Evolutionary conservation across 2,329 filamentous ascomycete species (phyloP).

Genomic region (Aspergillus tamarii): DNA sequence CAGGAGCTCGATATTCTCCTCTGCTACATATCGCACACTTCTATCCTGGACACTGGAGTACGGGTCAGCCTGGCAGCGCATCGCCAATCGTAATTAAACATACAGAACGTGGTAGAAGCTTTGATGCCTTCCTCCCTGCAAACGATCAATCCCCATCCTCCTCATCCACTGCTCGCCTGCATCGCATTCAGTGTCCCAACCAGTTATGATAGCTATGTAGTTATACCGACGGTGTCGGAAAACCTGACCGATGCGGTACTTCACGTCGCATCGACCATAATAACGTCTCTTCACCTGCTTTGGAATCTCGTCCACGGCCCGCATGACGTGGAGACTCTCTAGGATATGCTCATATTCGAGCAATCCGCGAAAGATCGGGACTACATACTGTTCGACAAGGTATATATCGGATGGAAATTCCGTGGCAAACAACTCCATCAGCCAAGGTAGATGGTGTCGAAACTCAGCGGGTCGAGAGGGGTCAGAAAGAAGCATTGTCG

Average conservation of each 20-base stretch:
- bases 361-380: slow-evolving; percentile 60
- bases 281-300: slow-evolving; percentile 50
- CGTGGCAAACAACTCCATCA: slow-evolving; percentile 66
- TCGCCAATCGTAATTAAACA: slow-evolving; percentile 45
- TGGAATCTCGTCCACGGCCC: slow-evolving; percentile 58
- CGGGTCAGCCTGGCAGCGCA: slow-evolving; percentile 16
- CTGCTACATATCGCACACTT: slow-evolving; percentile 73
- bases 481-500: slow-evolving; percentile 58
- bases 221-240: slow-evolving; percentile 81
- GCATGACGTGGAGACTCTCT: slow-evolving; percentile 59
- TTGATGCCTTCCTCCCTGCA: slow-evolving; percentile 64
- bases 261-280: slow-evolving; percentile 51
- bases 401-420: slow-evolving; percentile 72
- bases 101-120: slow-evolving; percentile 88
- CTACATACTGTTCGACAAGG: slow-evolving; percentile 69
- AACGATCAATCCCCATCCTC: slow-evolving; percentile 64
- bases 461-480: slow-evolving; percentile 53
- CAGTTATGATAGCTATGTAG: slow-evolving; percentile 80
- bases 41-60: slow-evolving; percentile 64
- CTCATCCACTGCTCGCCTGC: slow-evolving; percentile 65
- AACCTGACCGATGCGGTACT: slow-evolving; percentile 76
- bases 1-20: slow-evolving; percentile 77
- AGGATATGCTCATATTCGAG: slow-evolving; percentile 58
- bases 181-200: slow-evolving; percentile 73
- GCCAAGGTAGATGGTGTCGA: slow-evolving; percentile 65